phyloP scores from a whole-genome alignment of 768 basidiomycete genomes.

The Phanerochaete carnosa region DNA sequence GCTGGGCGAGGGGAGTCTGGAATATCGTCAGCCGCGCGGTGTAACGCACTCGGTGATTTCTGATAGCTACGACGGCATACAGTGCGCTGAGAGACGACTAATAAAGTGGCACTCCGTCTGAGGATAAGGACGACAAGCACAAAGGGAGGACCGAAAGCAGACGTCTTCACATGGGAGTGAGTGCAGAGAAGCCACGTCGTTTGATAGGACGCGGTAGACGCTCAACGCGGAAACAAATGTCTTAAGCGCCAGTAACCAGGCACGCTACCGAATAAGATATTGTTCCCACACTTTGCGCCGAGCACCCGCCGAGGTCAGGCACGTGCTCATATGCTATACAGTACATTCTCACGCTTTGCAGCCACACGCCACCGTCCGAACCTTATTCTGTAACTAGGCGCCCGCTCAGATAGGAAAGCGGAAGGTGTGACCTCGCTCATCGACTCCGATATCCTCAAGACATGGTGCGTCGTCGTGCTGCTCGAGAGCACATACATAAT shows the following conservation, averaged over 20 bases:
- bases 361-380: constrained; percentile 1
- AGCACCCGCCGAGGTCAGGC: neutral
- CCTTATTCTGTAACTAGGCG: constrained; percentile 32
- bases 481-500: neutral
- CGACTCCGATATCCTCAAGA: constrained; percentile 64
- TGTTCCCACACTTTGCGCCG: neutral
- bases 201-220: constrained; percentile 1
- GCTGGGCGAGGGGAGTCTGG: neutral
- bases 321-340: constrained; percentile 6
- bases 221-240: neutral
- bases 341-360: constrained; percentile 8
- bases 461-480: constrained; percentile 48
- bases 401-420: constrained; percentile 24
- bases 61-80: neutral
- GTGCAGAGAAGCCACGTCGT: neutral
- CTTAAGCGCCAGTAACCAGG: neutral
- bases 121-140: constrained; percentile 4
- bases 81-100: neutral
- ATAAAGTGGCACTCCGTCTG: neutral
- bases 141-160: constrained; percentile 9
- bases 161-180: neutral
- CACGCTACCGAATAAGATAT: neutral
- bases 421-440: constrained; percentile 41
- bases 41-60: neutral
- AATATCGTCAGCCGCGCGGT: neutral